Evolutionary conservation across 2,329 filamentous ascomycete genomes (phyloP).

Genomic region (Xylaria sp.): DNA sequence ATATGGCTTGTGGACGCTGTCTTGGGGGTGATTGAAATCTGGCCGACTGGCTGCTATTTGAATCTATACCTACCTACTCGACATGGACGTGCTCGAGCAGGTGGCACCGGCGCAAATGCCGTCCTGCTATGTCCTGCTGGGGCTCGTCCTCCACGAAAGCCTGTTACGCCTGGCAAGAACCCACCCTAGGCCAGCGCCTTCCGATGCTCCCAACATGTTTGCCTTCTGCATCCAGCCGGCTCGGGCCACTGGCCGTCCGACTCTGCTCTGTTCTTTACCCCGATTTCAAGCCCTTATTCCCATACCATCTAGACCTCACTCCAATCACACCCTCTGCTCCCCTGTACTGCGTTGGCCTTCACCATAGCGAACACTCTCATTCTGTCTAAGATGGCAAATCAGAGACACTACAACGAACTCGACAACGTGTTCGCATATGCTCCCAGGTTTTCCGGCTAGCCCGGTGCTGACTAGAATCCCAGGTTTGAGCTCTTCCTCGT

Average conservation of each 20-base stretch:
- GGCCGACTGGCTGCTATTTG: neutral
- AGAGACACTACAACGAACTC: conserved; percentile 24
- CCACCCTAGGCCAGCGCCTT: neutral
- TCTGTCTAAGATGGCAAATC: conserved; percentile 26
- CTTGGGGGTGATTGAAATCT: neutral
- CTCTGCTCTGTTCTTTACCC: neutral
- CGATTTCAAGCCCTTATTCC: neutral
- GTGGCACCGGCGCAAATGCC: neutral
- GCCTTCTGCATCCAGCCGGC: neutral
- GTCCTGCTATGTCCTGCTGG: neutral
- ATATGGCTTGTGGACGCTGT: neutral
- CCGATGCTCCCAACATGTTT: neutral
- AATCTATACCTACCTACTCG: neutral
- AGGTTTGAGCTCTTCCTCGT: conserved; percentile 96
- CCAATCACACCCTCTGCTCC: neutral
- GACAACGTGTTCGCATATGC: conserved; percentile 24
- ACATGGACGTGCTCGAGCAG: neutral
- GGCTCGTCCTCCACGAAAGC: neutral
- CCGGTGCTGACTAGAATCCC: conserved; percentile 29
- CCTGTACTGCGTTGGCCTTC: neutral
- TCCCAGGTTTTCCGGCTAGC: neutral
- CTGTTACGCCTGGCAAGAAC: neutral
- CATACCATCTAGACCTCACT: neutral
- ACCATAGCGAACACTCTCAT: neutral
- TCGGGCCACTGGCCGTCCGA: neutral